Conservation (phyloP, 345 rosid species). For the Citrus australasica region DNA sequence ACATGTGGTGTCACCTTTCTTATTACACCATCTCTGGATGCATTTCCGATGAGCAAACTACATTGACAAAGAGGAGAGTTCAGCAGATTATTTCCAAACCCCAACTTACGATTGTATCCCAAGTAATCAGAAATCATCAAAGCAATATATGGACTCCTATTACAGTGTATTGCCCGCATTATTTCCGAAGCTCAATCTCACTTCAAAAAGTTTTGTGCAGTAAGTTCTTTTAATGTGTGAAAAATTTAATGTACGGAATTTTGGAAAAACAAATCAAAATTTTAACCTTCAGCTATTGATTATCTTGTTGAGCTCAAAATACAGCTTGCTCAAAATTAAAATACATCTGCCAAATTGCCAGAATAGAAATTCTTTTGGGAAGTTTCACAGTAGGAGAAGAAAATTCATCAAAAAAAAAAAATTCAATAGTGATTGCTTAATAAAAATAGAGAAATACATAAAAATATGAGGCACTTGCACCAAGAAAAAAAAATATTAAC, state of each 20-base stretch:
- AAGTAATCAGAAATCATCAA: neutral
- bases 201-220: neutral
- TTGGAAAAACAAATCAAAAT: no score
- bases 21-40: constrained; percentile 72
- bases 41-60: constrained; percentile 76
- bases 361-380: neutral
- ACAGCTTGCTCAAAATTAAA: no score
- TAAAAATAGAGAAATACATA: neutral
- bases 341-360: neutral
- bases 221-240: no score
- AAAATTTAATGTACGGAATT: neutral
- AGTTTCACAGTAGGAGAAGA: neutral
- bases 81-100: neutral
- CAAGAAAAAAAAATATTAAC: neutral
- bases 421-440: no score
- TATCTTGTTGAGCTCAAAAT: no score
- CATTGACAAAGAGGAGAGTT: constrained; percentile 2
- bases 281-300: no score
- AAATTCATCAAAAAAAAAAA: neutral
- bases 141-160: neutral
- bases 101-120: neutral
- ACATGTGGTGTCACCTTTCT: constrained; percentile 61
- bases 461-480: neutral
- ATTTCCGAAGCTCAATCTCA: neutral
- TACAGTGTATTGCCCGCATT: neutral